Percentiles rank a stretch among this genome's conserved stretches.
These are phyloP conservation scores for Plenodomus biglobosus DNA, from an alignment of 2,329 filamentous ascomycete genomes.

Conservation along the genomic window DNA sequence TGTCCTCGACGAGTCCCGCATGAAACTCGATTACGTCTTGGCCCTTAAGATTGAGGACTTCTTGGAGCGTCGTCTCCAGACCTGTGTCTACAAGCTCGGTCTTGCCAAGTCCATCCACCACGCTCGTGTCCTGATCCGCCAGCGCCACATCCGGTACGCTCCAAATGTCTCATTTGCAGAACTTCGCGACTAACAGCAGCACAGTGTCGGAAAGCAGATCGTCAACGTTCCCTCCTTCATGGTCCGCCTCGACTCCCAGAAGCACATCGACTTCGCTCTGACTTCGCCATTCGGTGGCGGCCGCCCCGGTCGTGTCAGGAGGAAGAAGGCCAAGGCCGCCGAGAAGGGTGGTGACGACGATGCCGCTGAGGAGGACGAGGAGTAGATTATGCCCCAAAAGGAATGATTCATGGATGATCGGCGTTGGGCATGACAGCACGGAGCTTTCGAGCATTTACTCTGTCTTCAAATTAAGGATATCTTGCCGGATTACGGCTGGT, in stretches of 20 bases:
- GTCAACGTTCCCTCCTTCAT: slow-evolving; percentile 99
- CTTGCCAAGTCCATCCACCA: slow-evolving; percentile 99
- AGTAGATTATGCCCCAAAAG: slow-evolving; percentile 42
- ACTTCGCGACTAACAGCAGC: slow-evolving; percentile 16
- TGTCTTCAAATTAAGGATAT: slow-evolving; percentile 37
- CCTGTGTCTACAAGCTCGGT: slow-evolving; percentile 99
- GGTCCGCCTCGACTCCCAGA: slow-evolving; percentile 99
- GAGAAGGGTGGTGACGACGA: slow-evolving; percentile 79
- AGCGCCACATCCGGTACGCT: slow-evolving; percentile 87
- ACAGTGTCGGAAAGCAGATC: slow-evolving; percentile 97
- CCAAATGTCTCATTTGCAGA: background rate
- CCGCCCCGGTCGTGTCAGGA: slow-evolving; percentile 93
- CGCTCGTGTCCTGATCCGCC: slow-evolving; percentile 98
- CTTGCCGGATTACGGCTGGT: slow-evolving; percentile 32
- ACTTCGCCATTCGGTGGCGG: slow-evolving; percentile 97
- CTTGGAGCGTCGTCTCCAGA: slow-evolving; percentile 99
- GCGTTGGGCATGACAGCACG: slow-evolving; percentile 43
- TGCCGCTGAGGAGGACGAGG: slow-evolving; percentile 88
- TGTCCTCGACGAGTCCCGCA: slow-evolving; percentile 99
- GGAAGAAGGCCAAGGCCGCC: slow-evolving; percentile 99
- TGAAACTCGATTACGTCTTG: slow-evolving; percentile 99
- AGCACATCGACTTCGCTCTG: slow-evolving; percentile 99
- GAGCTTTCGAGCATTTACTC: slow-evolving; percentile 31
- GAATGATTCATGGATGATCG: slow-evolving; percentile 41
- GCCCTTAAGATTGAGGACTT: slow-evolving; percentile 99